A percentile compares a stretch with the other conserved stretches of the same genome.
Evolutionary conservation across 306 rosid genomes (phyloP).

Genomic region (Ochetophila trinervis): DNA sequence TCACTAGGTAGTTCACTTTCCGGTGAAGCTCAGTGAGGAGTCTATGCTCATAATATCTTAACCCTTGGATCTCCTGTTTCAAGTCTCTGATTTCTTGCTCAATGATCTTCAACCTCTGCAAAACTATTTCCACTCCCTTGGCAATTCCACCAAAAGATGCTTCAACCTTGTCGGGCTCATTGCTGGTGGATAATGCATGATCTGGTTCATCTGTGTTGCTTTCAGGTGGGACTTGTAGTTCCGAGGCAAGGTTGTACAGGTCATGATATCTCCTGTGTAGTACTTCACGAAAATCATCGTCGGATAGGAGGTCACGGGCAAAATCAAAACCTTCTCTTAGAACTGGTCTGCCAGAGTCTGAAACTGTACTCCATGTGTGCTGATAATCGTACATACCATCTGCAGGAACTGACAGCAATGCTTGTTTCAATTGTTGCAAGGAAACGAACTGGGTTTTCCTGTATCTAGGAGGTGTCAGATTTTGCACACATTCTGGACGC

Average conservation of each 20-base stretch:
- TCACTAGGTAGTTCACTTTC: constrained; percentile 74
- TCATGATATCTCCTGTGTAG: constrained; percentile 86
- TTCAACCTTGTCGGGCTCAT: constrained; percentile 58
- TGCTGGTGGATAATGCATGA: constrained; percentile 38
- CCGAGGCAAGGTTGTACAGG: constrained; percentile 75
- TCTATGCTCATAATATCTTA: constrained; percentile 84
- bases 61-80: constrained; percentile 94
- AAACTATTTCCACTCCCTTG: constrained; percentile 88
- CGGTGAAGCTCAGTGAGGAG: constrained; percentile 80
- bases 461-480: constrained; percentile 75
- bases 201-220: constrained; percentile 49
- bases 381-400: constrained; percentile 96
- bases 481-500: constrained; percentile 79
- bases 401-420: constrained; percentile 82
- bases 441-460: constrained; percentile 64
- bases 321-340: constrained; percentile 70
- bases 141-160: constrained; percentile 85
- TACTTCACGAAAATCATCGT: constrained; percentile 86
- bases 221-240: constrained; percentile 80
- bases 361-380: constrained; percentile 78
- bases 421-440: constrained; percentile 68
- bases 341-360: constrained; percentile 55
- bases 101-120: constrained; percentile 85
- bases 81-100: constrained; percentile 93
- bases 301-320: constrained; percentile 84